These are phyloP conservation scores for Colletotrichum sojae DNA, from an alignment of 2,329 filamentous ascomycete species.

Conservation along the genomic window DNA sequence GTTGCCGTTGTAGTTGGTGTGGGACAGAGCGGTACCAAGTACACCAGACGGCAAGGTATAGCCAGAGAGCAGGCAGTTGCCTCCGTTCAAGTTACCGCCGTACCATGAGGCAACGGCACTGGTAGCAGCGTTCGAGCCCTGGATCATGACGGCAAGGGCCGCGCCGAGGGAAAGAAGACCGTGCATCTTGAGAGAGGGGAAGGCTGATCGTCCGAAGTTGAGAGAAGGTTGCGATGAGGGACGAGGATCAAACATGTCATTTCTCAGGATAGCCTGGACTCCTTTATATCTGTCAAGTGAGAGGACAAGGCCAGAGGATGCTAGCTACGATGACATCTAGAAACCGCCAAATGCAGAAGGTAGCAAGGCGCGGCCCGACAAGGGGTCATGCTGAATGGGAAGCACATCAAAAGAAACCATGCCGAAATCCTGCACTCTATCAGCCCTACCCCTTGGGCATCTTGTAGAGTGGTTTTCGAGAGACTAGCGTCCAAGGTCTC, in stretches of 20 bases:
- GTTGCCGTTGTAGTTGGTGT: constrained; percentile 34
- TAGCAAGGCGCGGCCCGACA: neutral
- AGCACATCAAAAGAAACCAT: constrained; percentile 7
- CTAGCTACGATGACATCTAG: neutral
- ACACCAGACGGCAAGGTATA: constrained; percentile 30
- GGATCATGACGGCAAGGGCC: constrained; percentile 30
- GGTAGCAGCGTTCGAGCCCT: constrained; percentile 22
- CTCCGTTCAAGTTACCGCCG: constrained; percentile 30
- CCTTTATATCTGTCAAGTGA: neutral
- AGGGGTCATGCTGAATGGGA: neutral
- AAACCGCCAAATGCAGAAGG: constrained; percentile 1
- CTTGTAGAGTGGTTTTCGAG: neutral
- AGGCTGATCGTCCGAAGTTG: neutral
- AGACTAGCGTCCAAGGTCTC: constrained; percentile 1
- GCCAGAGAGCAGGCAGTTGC: constrained; percentile 28
- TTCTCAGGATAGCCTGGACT: neutral
- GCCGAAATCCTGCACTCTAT: constrained; percentile 12
- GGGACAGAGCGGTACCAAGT: constrained; percentile 27
- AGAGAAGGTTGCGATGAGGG: neutral
- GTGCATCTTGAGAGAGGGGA: constrained; percentile 13
- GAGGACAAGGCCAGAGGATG: too few relatives aligned
- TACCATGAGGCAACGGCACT: constrained; percentile 32
- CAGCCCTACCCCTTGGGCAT: constrained; percentile 3
- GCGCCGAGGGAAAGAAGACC: constrained; percentile 1
- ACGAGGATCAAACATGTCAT: neutral